phyloP scores from a whole-genome alignment of 495 filamentous ascomycete species.

The Venustampulla echinocandica region DNA sequence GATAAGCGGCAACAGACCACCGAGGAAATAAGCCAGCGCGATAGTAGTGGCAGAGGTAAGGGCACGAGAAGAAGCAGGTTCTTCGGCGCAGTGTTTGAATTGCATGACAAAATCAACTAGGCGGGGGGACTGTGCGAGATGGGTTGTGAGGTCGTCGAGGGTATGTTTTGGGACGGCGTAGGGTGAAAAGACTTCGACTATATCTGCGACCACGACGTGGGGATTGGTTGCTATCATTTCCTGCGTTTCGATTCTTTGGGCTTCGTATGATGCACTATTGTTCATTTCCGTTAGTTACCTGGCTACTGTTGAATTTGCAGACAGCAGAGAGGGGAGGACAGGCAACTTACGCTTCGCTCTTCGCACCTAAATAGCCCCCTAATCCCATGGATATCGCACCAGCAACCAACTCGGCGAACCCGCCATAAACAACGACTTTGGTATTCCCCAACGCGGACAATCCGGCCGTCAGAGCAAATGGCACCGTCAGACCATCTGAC shows the following conservation, averaged over 20 bases:
- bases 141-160: slow-evolving; percentile 35
- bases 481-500: slow-evolving; percentile 56
- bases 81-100: slow-evolving; percentile 46
- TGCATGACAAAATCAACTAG: slow-evolving; percentile 49
- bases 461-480: slow-evolving; percentile 57
- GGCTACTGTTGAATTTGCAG: not conserved
- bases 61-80: slow-evolving; percentile 43
- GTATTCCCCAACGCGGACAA: slow-evolving; percentile 52
- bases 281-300: slow-evolving; percentile 4
- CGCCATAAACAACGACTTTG: slow-evolving; percentile 58
- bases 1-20: slow-evolving; percentile 62
- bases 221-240: slow-evolving; percentile 18
- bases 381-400: slow-evolving; percentile 66
- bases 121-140: slow-evolving; percentile 39
- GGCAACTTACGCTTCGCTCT: slow-evolving; percentile 52
- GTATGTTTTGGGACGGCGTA: slow-evolving; percentile 43
- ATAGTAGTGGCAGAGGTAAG: slow-evolving; percentile 54
- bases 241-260: slow-evolving; percentile 18
- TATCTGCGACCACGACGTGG: slow-evolving; percentile 15
- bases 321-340: not conserved
- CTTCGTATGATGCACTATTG: slow-evolving; percentile 20
- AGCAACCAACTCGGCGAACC: slow-evolving; percentile 58
- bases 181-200: slow-evolving; percentile 44
- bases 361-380: slow-evolving; percentile 61
- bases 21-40: slow-evolving; percentile 63